Percentiles rank a stretch among this genome's conserved stretches.
Conservation (phyloP, 2,329 filamentous ascomycete species). For the Trichophyton rubrum region DNA sequence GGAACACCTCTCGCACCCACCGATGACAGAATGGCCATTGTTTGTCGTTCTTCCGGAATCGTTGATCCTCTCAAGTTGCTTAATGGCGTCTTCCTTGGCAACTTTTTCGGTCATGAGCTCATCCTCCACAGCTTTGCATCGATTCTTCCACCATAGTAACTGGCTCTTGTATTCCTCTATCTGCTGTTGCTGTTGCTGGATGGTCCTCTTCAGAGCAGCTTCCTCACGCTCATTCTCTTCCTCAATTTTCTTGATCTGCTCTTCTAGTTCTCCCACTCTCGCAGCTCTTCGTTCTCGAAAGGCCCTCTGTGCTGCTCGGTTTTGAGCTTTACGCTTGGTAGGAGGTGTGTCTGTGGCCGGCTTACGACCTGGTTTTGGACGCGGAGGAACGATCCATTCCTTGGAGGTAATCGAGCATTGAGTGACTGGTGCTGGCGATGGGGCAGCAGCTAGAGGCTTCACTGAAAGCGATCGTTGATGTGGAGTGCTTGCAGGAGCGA, state of each 20-base stretch:
- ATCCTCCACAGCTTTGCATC: conserved; percentile 51
- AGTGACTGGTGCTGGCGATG: conserved; percentile 26
- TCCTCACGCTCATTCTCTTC: conserved; percentile 35
- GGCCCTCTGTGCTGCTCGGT: conserved; percentile 79
- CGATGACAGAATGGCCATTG: conserved; percentile 25
- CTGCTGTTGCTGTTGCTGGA: conserved; percentile 47
- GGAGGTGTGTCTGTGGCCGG: conserved; percentile 91
- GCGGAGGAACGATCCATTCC: conserved; percentile 74
- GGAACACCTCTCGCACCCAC: conserved; percentile 55
- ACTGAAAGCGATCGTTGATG: conserved; percentile 24
- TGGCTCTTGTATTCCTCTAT: conserved; percentile 51
- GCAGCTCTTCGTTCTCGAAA: conserved; percentile 87
- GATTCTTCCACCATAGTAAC: conserved; percentile 35
- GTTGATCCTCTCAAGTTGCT: conserved; percentile 21
- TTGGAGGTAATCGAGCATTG: conserved; percentile 55
- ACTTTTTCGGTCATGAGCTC: conserved; percentile 40
- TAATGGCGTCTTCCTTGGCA: conserved; percentile 32
- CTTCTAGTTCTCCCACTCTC: conserved; percentile 62
- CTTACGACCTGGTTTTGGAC: conserved; percentile 90
- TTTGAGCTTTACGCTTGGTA: conserved; percentile 75
- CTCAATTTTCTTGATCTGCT: conserved; percentile 38
- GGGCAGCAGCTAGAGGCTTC: conserved; percentile 26
- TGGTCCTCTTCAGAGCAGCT: conserved; percentile 44
- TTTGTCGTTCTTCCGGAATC: conserved; percentile 3
- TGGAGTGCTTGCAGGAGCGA: conserved; percentile 19